Percentiles rank a stretch among this genome's conserved stretches.
Evolutionary conservation across 208 protist species (phyloP).

Genomic region (Trypanosoma mega): DNA sequence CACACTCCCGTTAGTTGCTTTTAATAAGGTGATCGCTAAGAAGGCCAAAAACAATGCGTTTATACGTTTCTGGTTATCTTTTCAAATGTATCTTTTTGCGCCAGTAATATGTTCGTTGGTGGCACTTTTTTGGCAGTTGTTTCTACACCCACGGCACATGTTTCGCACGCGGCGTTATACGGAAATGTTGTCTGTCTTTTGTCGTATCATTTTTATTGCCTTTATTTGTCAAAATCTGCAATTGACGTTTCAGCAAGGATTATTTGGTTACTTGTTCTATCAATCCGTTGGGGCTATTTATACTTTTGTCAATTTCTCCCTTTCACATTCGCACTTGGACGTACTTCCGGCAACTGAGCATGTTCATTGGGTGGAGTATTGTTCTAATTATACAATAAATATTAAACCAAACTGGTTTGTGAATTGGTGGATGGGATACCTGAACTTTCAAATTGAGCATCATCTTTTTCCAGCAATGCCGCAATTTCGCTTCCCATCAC

Average conservation of each 20-base stretch:
- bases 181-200: slow-evolving; percentile 45
- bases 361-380: slow-evolving; percentile 73
- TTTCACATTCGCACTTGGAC: slow-evolving; percentile 78
- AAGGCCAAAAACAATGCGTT: slow-evolving; percentile 30
- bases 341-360: slow-evolving; percentile 45
- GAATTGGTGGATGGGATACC: slow-evolving; percentile 76
- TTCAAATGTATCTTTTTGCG: slow-evolving; percentile 68
- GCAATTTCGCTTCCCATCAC: slow-evolving; percentile 61
- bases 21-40: slow-evolving; percentile 58
- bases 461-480: slow-evolving; percentile 88
- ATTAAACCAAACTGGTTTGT: slow-evolving; percentile 46
- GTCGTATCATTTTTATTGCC: slow-evolving; percentile 43
- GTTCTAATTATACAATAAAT: slow-evolving; percentile 70
- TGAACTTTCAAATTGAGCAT: slow-evolving; percentile 89
- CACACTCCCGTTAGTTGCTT: too few relatives aligned
- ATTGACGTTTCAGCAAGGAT: slow-evolving; percentile 39
- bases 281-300: slow-evolving; percentile 63
- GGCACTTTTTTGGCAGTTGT: slow-evolving; percentile 77
- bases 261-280: slow-evolving; percentile 48
- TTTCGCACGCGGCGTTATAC: slow-evolving; percentile 56
- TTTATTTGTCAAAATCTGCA: slow-evolving; percentile 38
- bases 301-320: slow-evolving; percentile 77
- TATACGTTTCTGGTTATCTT: slow-evolving; percentile 58
- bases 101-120: slow-evolving; percentile 69
- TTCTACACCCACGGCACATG: slow-evolving; percentile 66